Evolutionary conservation across 352 stramenopile genomes (phyloP).

Genomic region (Phytophthora sp.): DNA sequence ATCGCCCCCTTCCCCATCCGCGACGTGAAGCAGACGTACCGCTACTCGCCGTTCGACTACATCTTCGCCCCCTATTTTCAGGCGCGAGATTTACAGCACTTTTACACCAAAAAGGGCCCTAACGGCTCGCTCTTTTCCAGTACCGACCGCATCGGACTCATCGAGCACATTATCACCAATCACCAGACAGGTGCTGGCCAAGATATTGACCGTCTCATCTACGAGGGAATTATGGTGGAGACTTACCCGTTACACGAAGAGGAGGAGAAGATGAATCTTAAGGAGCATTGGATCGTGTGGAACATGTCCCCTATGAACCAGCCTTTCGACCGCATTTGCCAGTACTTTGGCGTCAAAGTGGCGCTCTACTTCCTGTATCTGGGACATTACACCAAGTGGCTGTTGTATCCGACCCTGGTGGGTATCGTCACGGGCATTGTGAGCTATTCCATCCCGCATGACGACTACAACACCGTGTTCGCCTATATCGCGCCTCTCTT

Average conservation of each 20-base stretch:
- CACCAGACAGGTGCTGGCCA: slow-evolving; percentile 64
- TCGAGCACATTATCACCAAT: slow-evolving; percentile 88
- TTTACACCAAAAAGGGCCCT: slow-evolving; percentile 66
- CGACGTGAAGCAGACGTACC: slow-evolving; percentile 80
- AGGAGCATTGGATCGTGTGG: slow-evolving; percentile 75
- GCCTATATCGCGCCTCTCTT: slow-evolving; percentile 79
- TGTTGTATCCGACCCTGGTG: slow-evolving; percentile 93
- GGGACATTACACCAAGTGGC: slow-evolving; percentile 95
- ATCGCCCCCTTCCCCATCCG: slow-evolving; percentile 85
- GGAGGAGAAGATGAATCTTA: slow-evolving; percentile 62
- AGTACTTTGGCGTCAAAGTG: slow-evolving; percentile 93
- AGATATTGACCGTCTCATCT: slow-evolving; percentile 78
- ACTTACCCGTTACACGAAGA: slow-evolving; percentile 84
- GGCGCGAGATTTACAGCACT: slow-evolving; percentile 65
- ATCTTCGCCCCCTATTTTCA: slow-evolving; percentile 88
- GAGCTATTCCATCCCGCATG: slow-evolving; percentile 54
- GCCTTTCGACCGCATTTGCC: slow-evolving; percentile 80
- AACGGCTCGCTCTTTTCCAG: slow-evolving; percentile 74
- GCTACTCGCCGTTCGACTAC: slow-evolving; percentile 84
- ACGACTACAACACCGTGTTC: slow-evolving; percentile 66
- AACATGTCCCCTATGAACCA: slow-evolving; percentile 76
- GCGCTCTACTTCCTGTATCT: slow-evolving; percentile 98
- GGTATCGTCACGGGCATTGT: slow-evolving; percentile 90
- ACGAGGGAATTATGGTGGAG: slow-evolving; percentile 77
- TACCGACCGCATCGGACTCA: slow-evolving; percentile 80